A percentile compares a stretch with the other conserved stretches of the same genome.
Evolutionary conservation across 2,329 filamentous ascomycete species (phyloP).

Genomic region (Coniochaeta hoffmannii): DNA sequence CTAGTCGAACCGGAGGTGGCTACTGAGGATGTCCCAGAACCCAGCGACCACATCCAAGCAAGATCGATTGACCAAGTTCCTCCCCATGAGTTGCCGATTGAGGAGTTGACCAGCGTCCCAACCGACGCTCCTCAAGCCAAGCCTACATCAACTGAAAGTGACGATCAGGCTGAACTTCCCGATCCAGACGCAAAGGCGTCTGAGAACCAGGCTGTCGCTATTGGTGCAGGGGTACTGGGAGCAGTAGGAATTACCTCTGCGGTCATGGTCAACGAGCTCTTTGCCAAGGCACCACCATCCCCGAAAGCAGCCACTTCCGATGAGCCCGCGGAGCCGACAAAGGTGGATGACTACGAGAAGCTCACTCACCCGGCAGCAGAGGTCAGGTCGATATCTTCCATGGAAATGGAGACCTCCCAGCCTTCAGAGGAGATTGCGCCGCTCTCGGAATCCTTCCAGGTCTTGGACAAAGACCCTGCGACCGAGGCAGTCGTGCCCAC

Average conservation of each 20-base stretch:
- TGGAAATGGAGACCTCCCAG: slow-evolving; percentile 11
- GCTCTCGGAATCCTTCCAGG: slow-evolving; percentile 19
- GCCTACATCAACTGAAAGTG: not conserved
- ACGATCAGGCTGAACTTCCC: not conserved
- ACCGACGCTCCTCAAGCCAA: not conserved
- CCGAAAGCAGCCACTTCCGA: not conserved
- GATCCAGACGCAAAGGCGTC: not conserved
- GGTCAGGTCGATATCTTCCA: slow-evolving; percentile 8
- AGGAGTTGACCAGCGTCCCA: not conserved
- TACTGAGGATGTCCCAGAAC: not conserved
- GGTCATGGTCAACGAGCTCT: not conserved
- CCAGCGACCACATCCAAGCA: not conserved
- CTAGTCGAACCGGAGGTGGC: not conserved
- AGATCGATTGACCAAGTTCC: not conserved
- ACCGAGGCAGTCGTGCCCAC: slow-evolving; percentile 13
- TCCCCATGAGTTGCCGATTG: not conserved
- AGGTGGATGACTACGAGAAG: not conserved
- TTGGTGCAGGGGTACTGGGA: not conserved
- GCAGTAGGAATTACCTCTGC: not conserved
- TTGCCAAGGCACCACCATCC: not conserved
- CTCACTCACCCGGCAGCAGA: slow-evolving; percentile 1
- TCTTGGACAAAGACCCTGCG: slow-evolving; percentile 14
- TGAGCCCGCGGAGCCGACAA: not conserved
- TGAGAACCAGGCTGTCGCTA: not conserved
- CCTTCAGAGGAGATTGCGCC: slow-evolving; percentile 12